phyloP scores from a whole-genome alignment of 768 basidiomycete genomes.

The Rhodotorula kratochvilovae region DNA sequence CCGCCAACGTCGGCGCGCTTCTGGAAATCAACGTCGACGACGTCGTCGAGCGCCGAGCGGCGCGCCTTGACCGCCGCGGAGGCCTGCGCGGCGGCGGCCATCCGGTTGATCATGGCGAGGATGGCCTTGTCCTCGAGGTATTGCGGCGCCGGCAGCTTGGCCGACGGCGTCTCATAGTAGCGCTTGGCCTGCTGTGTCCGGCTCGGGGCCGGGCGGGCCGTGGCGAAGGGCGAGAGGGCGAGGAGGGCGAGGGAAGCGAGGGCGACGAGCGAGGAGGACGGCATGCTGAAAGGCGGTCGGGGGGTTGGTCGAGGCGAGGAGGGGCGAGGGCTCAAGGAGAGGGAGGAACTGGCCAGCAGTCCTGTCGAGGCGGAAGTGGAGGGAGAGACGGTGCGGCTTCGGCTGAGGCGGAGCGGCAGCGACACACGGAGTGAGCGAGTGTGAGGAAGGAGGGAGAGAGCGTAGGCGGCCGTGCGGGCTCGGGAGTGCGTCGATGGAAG shows the following conservation, averaged over 20 bases:
- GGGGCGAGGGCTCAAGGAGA: neutral
- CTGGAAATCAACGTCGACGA: slow-evolving; percentile 22
- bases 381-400: neutral
- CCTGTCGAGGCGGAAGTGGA: neutral
- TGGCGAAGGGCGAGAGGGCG: slow-evolving; percentile 21
- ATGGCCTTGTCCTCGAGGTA: slow-evolving; percentile 13
- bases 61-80: slow-evolving; percentile 22
- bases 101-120: slow-evolving; percentile 1
- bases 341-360: neutral
- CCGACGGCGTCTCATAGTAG: neutral
- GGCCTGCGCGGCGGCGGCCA: slow-evolving; percentile 15
- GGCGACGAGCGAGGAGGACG: slow-evolving; percentile 8
- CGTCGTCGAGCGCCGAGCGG: slow-evolving; percentile 12
- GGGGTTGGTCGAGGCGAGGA: neutral
- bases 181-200: neutral
- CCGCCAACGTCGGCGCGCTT: neutral
- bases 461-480: neutral
- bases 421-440: neutral
- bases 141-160: slow-evolving; percentile 8
- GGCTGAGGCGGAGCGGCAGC: neutral
- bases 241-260: slow-evolving; percentile 20
- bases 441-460: neutral
- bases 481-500: neutral
- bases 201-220: slow-evolving; percentile 11
- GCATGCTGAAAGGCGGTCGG: slow-evolving; percentile 2